A percentile compares a stretch with the other conserved stretches of the same genome.
These are phyloP conservation scores for Durotheca rogersii DNA, from an alignment of 495 filamentous ascomycete genomes.

Conservation along the genomic window DNA sequence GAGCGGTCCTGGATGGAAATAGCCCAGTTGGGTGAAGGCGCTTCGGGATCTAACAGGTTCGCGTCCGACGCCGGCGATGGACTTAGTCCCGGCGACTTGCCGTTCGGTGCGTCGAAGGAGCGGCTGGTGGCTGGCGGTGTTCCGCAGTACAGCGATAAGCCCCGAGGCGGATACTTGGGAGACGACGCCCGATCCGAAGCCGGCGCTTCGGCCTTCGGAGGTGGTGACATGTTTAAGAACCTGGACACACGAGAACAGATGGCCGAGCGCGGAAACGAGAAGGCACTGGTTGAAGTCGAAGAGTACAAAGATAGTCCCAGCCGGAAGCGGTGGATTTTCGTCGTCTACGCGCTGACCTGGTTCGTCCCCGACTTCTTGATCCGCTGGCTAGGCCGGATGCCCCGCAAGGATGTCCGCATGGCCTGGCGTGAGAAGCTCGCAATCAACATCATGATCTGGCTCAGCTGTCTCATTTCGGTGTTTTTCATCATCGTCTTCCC, in stretches of 20 bases:
- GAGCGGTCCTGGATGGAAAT: constrained; percentile 93
- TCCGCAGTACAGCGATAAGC: constrained; percentile 71
- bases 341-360: constrained; percentile 86
- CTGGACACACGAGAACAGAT: constrained; percentile 91
- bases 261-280: constrained; percentile 92
- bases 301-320: constrained; percentile 72
- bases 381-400: constrained; percentile 76
- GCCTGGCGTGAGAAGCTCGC: constrained; percentile 98
- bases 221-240: constrained; percentile 96
- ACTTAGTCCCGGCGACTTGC: constrained; percentile 37
- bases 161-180: constrained; percentile 78
- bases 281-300: constrained; percentile 87
- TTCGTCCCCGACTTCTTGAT: constrained; percentile 85
- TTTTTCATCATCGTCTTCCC: constrained; percentile 94
- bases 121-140: constrained; percentile 62
- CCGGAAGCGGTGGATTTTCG: constrained; percentile 86
- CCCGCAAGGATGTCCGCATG: constrained; percentile 86
- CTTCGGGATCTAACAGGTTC: constrained; percentile 55
- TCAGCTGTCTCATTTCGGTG: constrained; percentile 70
- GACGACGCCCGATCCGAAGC: constrained; percentile 87
- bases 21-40: constrained; percentile 68
- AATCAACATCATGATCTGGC: constrained; percentile 98
- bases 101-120: constrained; percentile 69
- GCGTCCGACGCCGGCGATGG: constrained; percentile 48
- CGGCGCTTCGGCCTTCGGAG: constrained; percentile 81